Evolutionary conservation across 2,329 filamentous ascomycete species (phyloP).

Genomic region (Xenoacremonium recifei): DNA sequence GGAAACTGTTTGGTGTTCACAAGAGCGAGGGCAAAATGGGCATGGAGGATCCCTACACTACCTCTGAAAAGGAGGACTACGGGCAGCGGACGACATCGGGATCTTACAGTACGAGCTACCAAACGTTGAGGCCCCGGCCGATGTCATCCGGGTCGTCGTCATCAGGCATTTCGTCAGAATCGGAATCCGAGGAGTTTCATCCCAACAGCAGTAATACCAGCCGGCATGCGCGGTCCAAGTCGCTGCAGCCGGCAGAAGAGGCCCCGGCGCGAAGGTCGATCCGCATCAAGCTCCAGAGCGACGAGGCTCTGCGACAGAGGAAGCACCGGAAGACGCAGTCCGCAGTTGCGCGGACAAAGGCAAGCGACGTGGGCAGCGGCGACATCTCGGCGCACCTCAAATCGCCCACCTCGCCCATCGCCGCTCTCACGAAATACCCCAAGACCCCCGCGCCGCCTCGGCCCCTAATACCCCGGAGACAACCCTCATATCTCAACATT

Average conservation of each 20-base stretch:
- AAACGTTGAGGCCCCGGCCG: constrained; percentile 25
- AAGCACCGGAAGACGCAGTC: constrained; percentile 65
- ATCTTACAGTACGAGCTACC: constrained; percentile 24
- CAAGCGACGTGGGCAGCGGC: constrained; percentile 35
- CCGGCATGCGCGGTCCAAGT: constrained; percentile 63
- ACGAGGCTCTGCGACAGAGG: constrained; percentile 71
- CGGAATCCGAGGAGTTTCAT: constrained; percentile 57
- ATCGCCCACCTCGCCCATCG: constrained; percentile 83
- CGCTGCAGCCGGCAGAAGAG: constrained; percentile 59
- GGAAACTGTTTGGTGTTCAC: constrained; percentile 57
- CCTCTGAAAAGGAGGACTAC: constrained; percentile 27
- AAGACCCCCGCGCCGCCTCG: constrained; percentile 85
- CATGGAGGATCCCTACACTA: constrained; percentile 22
- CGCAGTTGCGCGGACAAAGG: constrained; percentile 42
- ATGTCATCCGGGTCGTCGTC: constrained; percentile 46
- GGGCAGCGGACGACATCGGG: constrained; percentile 14
- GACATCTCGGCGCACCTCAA: constrained; percentile 80
- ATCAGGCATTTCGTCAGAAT: constrained; percentile 69
- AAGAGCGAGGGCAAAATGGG: constrained; percentile 44
- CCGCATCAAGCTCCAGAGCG: constrained; percentile 77
- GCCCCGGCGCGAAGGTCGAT: constrained; percentile 73
- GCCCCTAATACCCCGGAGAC: constrained; percentile 82
- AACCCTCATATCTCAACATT: constrained; percentile 79
- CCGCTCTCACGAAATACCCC: constrained; percentile 82
- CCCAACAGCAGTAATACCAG: constrained; percentile 25